phyloP scores from a whole-genome alignment of 345 rosid species.

The Citrus hindsii region DNA sequence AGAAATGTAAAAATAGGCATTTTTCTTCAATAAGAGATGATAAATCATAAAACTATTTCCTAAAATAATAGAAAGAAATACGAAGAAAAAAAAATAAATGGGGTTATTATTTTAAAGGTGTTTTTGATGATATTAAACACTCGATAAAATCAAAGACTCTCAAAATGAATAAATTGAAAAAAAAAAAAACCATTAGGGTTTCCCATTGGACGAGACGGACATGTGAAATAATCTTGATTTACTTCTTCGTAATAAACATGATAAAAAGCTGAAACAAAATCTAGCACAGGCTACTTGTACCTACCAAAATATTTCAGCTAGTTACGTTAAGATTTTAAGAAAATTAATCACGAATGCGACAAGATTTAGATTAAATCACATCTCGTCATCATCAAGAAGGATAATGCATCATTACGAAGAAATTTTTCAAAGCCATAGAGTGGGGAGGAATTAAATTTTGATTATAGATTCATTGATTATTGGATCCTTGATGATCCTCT shows the following conservation, averaged over 20 bases:
- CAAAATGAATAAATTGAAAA: too few relatives aligned
- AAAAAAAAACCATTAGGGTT: neutral
- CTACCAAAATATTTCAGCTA: neutral
- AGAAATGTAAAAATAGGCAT: too few relatives aligned
- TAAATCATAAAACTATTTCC: too few relatives aligned
- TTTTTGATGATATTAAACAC: too few relatives aligned
- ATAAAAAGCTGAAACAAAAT: neutral
- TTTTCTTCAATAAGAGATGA: too few relatives aligned
- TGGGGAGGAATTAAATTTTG: neutral
- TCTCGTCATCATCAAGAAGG: neutral
- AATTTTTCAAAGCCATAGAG: constrained; percentile 1
- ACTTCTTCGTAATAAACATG: neutral
- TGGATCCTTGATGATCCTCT: neutral
- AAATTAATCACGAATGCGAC: neutral
- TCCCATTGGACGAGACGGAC: neutral
- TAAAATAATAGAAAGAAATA: too few relatives aligned
- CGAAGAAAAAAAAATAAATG: too few relatives aligned
- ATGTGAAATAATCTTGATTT: neutral
- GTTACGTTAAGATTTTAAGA: neutral
- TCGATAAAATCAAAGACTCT: too few relatives aligned
- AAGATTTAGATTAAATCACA: neutral
- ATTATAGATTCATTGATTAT: neutral
- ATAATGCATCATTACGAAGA: neutral
- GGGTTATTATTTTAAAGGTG: too few relatives aligned
- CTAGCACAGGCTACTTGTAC: neutral